Evolutionary conservation across 441 rosid genomes (phyloP), one percentile per base, ranked within the genome.

Genomic region (Omphalea diandra): DNA sequence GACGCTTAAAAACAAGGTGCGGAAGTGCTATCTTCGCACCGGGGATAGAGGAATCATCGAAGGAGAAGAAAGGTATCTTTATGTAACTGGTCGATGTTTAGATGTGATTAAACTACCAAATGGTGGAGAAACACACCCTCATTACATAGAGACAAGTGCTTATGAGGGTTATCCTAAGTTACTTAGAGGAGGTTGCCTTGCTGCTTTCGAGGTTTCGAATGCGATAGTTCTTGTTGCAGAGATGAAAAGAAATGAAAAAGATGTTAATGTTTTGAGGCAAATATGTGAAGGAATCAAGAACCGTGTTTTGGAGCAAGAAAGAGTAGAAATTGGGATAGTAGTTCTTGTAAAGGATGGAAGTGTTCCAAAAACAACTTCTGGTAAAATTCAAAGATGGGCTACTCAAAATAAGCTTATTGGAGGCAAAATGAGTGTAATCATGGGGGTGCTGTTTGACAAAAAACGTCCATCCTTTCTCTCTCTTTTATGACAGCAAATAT

Each of bases 361-460:
- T 27, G 74, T 86, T 43, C 88, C 87, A 0, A 88, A 83, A 80
- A 85, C 91, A 18, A 86, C 87, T 36, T 88, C 94, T 1, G 90
- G 94, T 4, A 89, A 85, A 80, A 47, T 84, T 44, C 84, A 80
- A 53, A 84, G 94, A 70, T 85, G 90, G 90, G 77, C 75, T 8
- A 81, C 87, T 14, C 81, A 82, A 75, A 72, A 80, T 49, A 75
- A 71, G 76, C 58, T 83, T 32, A 38, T 63, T 1, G 35, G 60
- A 22, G 86, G 87, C 6, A 29, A 76, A 71, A 80, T 83, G 90
- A 57, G 61, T 18, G 55, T 73, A 41, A 50, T 76, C 3, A 82
- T 72, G 77, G 81, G 62, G 71, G 59, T 78, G 75, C 62, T 62
- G 55, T 80, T 84, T 18, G 82, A 35, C n/a, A 33, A 62, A 3